Evolutionary conservation across 306 rosid genomes (phyloP), one percentile per base, ranked within the genome.

Genomic region (Malus sylvestris): DNA sequence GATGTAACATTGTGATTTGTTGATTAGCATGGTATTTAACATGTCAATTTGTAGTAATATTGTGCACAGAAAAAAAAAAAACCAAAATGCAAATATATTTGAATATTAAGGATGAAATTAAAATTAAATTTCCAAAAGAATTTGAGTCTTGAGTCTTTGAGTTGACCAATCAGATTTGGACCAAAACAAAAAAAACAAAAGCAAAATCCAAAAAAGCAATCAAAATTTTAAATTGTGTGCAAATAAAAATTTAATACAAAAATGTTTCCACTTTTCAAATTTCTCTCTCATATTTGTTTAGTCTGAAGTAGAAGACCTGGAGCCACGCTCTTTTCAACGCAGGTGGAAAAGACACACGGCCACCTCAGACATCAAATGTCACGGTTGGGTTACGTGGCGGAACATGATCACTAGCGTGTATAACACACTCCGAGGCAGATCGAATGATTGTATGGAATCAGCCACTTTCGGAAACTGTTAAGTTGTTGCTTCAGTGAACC

Each of bases 401-500:
- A 51, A 76, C 16, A 59, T 4, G 6, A 33, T 67, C 13, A 27
- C 71, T 78, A 59, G 78, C 79, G 86, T 83, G 86, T 63, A 3
- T 10, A 23, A 1, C 7, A 52, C 35, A 16, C 4, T 20, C 51
- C n/a, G 3, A 27, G 22, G 49, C 20, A 20, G 64, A 74, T 68
- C 40, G 32, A 60, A 15, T 60, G 32, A 57, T 52, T 23, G 1
- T 22, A 79, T 13, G 55, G 75, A 76, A 74, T 55, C 78, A 42
- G 71, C 75, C 57, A 66, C 71, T 65, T 80, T 67, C 29, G 76
- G 82, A 80, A 76, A 77, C 55, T 68, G 84, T 68, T 77, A 38
- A 77, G 77, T 55, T 72, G 82, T 69, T 84, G 85, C 68, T 66
- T 77, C 78, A 80, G 87, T 63, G 74, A 72, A 77, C 80, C 80